Evolutionary conservation across 345 rosid species (phyloP), one percentile per base, ranked within the genome.

Genomic region (Aethionema arabicum): DNA sequence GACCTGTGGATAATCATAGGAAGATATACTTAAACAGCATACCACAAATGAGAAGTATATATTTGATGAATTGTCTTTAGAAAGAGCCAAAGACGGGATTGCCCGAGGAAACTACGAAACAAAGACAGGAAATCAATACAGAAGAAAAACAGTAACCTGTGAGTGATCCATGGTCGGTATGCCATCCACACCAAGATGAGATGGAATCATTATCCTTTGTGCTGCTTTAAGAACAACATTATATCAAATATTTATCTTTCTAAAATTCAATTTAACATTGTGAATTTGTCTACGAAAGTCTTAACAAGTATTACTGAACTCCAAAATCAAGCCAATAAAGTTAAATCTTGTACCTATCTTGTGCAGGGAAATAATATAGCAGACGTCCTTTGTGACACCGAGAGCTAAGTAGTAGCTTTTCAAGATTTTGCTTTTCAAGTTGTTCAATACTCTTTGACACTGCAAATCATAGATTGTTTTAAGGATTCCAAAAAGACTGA

Each of bases 111-210:
- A n/a, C n/a, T n/a, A n/a, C n/a, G n/a, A n/a, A n/a, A n/a, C n/a
- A n/a, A n/a, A n/a, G n/a, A n/a, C 21, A 60, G 10, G 40, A 15
- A 21, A 55, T 36, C 4, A 57, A 48, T 46, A 53, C 46, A 68
- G 41, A 48, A 16, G 11, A 49, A 52, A 60, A 68, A 2, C 3
- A 5, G 43, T 9, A 41, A 84, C 98, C 96, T 71, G 96, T 88
- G 56, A 91, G 74, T 47, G 92, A 91, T 49, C 89, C 92, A 50
- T 86, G 86, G 80, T 91, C 98, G 13, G 93, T 85, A 59, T 92
- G 98, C 96, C 96, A 92, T 56, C 98, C 98, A 52, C 96, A 92
- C 98, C 98, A 92, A 67, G 91, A 85, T 37, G 96, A 88, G 63
- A 78, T 72, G 31, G 86, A 77, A 47, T 79, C 85, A 21, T 61